phyloP scores from a whole-genome alignment of 306 rosid genomes.

The Medicago ruthenica region DNA sequence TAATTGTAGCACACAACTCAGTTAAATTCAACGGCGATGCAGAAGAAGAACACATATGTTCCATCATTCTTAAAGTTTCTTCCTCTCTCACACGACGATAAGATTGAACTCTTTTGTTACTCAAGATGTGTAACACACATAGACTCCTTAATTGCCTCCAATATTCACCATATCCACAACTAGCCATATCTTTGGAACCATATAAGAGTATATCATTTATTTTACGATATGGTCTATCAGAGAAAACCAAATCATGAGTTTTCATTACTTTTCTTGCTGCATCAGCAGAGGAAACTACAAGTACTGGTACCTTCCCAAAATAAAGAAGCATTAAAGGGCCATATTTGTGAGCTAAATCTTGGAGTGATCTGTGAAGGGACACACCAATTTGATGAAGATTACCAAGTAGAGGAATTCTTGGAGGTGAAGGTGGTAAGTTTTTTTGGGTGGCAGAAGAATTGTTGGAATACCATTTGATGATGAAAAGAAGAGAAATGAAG shows the following conservation, averaged over 20 bases:
- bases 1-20: conserved; percentile 1
- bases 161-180: conserved; percentile 4
- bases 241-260: background rate
- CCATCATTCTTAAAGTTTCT: background rate
- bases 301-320: background rate
- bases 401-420: conserved; percentile 2
- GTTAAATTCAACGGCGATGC: background rate
- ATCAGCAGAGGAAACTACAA: conserved; percentile 8
- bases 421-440: background rate
- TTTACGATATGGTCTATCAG: background rate
- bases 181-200: background rate
- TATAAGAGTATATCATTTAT: background rate
- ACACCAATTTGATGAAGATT: background rate
- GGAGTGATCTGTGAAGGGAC: background rate
- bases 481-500: background rate
- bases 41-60: background rate
- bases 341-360: background rate
- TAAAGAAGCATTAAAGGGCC: conserved; percentile 13
- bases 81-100: background rate
- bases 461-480: background rate
- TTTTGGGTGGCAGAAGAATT: background rate
- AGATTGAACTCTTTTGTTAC: conserved; percentile 34
- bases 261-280: background rate
- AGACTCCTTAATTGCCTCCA: conserved; percentile 36
- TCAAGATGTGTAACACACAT: conserved; percentile 24